Evolutionary conservation across 2,329 filamentous ascomycete genomes (phyloP), one percentile per base, ranked within the genome.

Genomic region (Pleurostoma richardsiae): DNA sequence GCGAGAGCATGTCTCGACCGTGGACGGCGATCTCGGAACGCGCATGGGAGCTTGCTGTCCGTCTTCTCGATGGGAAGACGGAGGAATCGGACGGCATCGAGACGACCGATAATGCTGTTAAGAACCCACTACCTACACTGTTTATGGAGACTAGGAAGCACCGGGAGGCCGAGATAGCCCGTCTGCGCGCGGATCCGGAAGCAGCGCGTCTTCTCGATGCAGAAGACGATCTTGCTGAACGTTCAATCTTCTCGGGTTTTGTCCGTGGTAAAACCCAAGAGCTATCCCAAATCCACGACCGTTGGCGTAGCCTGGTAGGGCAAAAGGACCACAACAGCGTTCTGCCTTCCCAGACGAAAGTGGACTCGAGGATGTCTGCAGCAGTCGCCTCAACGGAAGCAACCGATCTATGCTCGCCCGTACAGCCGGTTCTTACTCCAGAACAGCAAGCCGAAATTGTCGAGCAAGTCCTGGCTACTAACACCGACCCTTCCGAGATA

Each of bases 211-310:
- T 8, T 8, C 33, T 36, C 8, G 33, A 36, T 36, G n/a, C 33
- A 2, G 33, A 36, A 36, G 33, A 36, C 8, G n/a, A n/a, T n/a
- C 8, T 36, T 8, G 8, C 8, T 36, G 8, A 8, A 8, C 33
- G n/a, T 8, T n/a, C 33, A 8, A 36, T 36, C 33, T 36, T 8
- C n/a, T n/a, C n/a, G 8, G 33, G n/a, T 36, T n/a, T n/a, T 36
- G 8, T 8, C n/a, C 8, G n/a, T 36, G 33, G 8, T 8, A n/a
- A 8, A 8, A n/a, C 8, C 33, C 8, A 36, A 8, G n/a, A n/a
- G n/a, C 8, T 36, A 36, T 36, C 33, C n/a, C 33, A n/a, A 36
- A n/a, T 36, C n/a, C 33, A n/a, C 8, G 33, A 76, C 71, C 0
- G 73, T 77, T 39, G 33, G 33, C 33, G 33, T 19, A 19, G 19